These are phyloP conservation scores for Blastobotrys capitulatus DNA, from an alignment of 1,139 yeast species.

Conservation along the genomic window DNA sequence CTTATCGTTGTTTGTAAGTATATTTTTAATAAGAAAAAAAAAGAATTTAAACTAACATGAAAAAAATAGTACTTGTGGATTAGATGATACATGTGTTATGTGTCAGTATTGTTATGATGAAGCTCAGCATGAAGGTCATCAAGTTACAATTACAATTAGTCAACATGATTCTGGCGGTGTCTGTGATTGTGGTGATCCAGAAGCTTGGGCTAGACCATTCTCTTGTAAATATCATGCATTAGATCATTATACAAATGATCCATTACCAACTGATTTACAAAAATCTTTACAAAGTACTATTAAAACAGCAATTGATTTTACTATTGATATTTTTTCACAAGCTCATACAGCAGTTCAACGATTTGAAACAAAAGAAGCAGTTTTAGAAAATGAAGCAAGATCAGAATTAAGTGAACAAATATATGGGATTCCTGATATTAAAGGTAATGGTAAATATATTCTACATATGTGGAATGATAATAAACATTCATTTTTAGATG, in stretches of 20 bases:
- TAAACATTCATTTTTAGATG: conserved; percentile 67
- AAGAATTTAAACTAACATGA: neutral
- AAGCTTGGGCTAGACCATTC: conserved; percentile 60
- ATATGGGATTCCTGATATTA: conserved; percentile 43
- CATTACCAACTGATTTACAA: conserved; percentile 29
- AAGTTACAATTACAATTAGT: conserved; percentile 65
- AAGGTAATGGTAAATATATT: conserved; percentile 44
- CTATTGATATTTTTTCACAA: conserved; percentile 61
- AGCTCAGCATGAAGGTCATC: conserved; percentile 69
- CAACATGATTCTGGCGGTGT: conserved; percentile 86
- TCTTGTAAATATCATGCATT: conserved; percentile 44
- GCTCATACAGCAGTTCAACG: conserved; percentile 38
- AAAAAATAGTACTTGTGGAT: conserved; percentile 56
- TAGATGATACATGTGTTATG: conserved; percentile 81
- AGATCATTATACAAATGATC: conserved; percentile 18
- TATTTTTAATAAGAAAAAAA: neutral
- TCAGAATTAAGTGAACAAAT: conserved; percentile 35
- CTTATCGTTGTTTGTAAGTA: conserved; percentile 58
- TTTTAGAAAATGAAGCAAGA: conserved; percentile 25
- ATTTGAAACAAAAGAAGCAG: conserved; percentile 24
- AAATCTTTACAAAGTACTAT: conserved; percentile 38
- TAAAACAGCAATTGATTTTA: conserved; percentile 59
- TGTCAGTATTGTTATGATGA: conserved; percentile 75
- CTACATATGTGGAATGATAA: conserved; percentile 74
- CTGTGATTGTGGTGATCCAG: conserved; percentile 91